Evolutionary conservation across 164 flowering plant genomes (phyloP), one percentile per base, ranked within the genome.

Genomic region (Aristolochia contorta): DNA sequence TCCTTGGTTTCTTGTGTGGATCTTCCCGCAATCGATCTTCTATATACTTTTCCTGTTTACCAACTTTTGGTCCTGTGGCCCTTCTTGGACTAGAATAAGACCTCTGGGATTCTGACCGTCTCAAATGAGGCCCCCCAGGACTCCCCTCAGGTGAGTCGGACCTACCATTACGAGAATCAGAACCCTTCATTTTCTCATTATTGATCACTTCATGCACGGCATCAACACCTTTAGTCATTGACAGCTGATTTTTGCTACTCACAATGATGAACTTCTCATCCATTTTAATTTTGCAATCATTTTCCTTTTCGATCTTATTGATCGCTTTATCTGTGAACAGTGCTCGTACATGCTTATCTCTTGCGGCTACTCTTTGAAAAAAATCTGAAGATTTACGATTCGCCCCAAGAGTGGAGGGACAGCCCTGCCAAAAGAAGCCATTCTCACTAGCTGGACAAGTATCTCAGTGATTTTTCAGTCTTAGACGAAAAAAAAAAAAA

Each of bases 351-450:
- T 89, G 85, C 51, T 72, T 79, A 6, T 94, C 99, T 67, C 99
- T 84, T 6, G 96, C 97, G 53, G 96, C 78, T 15, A 94, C 86
- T 69, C 99, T 82, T 69, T 94, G 90, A 75, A 94, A 82, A 75
- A 91, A 89, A 69, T 94, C 97, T 75, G 87, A 91, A 20, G 96
- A 86, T 78, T 84, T 94, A 56, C 99, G 93, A 63, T 77, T 89
- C 51, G 93, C 86, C 70, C 99, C 99, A 67, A 94, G 96, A 19
- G 99, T 94, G 30, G 96, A 78, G 41, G 99, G 99, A 65, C 99
- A 94, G 2, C 99, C 99, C 99, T 94, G 65, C 43, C 30, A 27
- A 53, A 53, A 41, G 15, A 58, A 32, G 20, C 49, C 25, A 20
- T 24, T 43, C 47, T 58, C 47, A 12, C n/a, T 18, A 22, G 45